Percentiles rank a stretch among this genome's conserved stretches.
These are phyloP conservation scores for Paramecium bursaria DNA, from an alignment of 73 alveolate genomes.

Conservation along the genomic window DNA sequence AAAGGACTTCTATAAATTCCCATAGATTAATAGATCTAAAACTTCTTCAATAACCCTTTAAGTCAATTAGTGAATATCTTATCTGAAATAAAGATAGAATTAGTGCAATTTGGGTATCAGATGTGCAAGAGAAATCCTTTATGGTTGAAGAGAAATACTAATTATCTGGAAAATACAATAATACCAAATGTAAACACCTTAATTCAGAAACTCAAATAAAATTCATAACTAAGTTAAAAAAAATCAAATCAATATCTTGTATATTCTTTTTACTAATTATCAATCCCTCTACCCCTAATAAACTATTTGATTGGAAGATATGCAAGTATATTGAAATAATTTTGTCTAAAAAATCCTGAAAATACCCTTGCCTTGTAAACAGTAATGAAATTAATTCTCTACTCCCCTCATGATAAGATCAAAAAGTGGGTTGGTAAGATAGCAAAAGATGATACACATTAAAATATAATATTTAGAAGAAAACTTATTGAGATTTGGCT, in stretches of 20 bases:
- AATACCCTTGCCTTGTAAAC: not conserved
- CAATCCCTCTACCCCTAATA: not conserved
- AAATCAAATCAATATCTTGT: not conserved
- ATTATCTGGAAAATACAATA: not conserved
- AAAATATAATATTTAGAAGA: no score
- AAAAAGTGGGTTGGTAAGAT: slow-evolving; percentile 30
- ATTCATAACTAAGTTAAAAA: not conserved
- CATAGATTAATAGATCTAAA: not conserved
- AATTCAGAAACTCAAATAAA: not conserved
- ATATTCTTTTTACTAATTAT: slow-evolving; percentile 9
- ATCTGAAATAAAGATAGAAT: slow-evolving; percentile 19
- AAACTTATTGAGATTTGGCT: slow-evolving; percentile 40
- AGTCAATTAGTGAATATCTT: not conserved
- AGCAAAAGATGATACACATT: slow-evolving; percentile 2
- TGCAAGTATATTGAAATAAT: slow-evolving; percentile 20
- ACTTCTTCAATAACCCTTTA: not conserved
- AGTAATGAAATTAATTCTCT: slow-evolving; percentile 7
- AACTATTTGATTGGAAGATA: slow-evolving; percentile 7
- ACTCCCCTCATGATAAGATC: slow-evolving; percentile 4
- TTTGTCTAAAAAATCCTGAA: not conserved
- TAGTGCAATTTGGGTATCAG: slow-evolving; percentile 20
- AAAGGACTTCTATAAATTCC: not conserved
- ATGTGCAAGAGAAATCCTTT: slow-evolving; percentile 30
- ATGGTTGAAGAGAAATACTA: slow-evolving; percentile 28
- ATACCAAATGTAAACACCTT: not conserved